phyloP scores from a whole-genome alignment of 257 asterid genomes.

The Plantago major region DNA sequence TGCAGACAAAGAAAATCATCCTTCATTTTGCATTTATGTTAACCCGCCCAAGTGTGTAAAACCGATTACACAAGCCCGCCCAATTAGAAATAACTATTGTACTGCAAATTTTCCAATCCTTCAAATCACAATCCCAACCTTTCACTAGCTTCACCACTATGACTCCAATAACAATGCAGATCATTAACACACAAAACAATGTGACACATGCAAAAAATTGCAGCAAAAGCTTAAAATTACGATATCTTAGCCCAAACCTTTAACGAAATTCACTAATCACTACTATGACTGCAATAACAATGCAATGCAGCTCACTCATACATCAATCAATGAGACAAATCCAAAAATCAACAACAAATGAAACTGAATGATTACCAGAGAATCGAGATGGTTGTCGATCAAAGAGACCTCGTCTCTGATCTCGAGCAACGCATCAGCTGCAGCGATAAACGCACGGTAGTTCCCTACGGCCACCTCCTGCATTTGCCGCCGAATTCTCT shows the following conservation, averaged over 20 bases:
- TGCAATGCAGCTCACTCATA: neutral
- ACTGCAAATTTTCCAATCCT: too few species aligned
- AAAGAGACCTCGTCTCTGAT: constrained; percentile 81
- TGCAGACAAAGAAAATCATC: too few species aligned
- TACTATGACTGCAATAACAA: constrained; percentile 16
- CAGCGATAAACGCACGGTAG: constrained; percentile 83
- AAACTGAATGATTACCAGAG: constrained; percentile 47
- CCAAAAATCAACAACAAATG: neutral
- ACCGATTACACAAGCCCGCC: too few species aligned
- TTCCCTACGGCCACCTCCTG: constrained; percentile 97
- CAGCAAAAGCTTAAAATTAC: too few species aligned
- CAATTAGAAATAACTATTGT: too few species aligned
- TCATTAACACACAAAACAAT: too few species aligned
- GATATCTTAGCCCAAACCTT: neutral
- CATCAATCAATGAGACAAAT: constrained; percentile 15
- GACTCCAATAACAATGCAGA: too few species aligned
- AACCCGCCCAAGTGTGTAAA: too few species aligned
- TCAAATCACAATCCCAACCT: too few species aligned
- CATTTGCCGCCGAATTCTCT: constrained; percentile 97
- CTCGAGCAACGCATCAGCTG: constrained; percentile 87
- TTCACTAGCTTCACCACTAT: too few species aligned
- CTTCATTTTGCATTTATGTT: too few species aligned
- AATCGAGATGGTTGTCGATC: constrained; percentile 78
- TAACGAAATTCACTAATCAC: constrained; percentile 1
- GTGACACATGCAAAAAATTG: too few species aligned